Conservation (phyloP, 129 eudicot species). For the Logfia minima region DNA sequence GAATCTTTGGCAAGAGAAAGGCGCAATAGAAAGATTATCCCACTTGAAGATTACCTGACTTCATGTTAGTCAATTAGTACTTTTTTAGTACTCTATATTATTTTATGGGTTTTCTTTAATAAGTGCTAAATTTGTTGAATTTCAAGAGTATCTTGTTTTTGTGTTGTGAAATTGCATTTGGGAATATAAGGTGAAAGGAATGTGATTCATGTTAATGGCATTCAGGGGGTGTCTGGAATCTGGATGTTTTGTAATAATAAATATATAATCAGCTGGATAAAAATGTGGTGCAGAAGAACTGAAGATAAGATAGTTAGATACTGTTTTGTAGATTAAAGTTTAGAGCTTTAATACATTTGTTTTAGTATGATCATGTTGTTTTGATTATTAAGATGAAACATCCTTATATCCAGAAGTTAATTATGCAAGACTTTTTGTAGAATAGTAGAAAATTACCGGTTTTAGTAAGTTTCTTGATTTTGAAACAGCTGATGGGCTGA, state of each 20-base stretch:
- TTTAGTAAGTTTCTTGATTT: slow-evolving; percentile 16
- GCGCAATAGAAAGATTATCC: slow-evolving; percentile 66
- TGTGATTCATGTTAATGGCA: not conserved
- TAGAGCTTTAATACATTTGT: not conserved
- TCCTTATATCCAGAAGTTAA: not conserved
- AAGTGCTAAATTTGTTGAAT: not conserved
- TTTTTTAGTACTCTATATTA: not conserved
- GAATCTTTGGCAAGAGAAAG: slow-evolving; percentile 76
- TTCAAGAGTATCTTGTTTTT: not conserved
- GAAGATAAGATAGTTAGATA: not conserved
- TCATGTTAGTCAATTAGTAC: slow-evolving; percentile 38
- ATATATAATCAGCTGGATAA: not conserved
- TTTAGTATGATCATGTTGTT: not conserved
- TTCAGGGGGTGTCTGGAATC: not conserved
- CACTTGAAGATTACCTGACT: slow-evolving; percentile 82
- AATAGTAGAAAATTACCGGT: not conserved
- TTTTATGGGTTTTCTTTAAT: not conserved
- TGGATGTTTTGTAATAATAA: not conserved
- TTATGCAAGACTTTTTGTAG: not conserved
- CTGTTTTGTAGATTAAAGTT: not conserved
- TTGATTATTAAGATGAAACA: too few relatives aligned
- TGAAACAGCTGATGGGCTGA: slow-evolving; percentile 85
- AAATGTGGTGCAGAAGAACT: not conserved
- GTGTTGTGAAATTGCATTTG: not conserved
- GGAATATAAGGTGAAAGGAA: not conserved